Percentiles rank a stretch among this genome's conserved stretches.
Evolutionary conservation across 345 rosid species (phyloP).

Genomic region (Murraya paniculata): DNA sequence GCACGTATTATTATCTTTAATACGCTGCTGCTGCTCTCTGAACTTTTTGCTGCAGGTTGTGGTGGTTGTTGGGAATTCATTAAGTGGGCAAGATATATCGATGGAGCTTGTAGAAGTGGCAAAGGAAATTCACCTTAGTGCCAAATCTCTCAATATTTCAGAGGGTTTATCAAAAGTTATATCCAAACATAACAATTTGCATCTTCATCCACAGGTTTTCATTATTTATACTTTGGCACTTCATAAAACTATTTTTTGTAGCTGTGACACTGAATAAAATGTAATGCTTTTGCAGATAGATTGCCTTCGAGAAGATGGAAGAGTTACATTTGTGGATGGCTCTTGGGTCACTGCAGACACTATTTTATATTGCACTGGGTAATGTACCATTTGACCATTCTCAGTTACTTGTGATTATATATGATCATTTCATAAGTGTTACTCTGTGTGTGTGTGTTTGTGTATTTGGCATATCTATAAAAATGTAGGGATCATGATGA

Average conservation of each 20-base stretch:
- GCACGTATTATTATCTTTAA: neutral
- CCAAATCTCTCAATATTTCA: constrained; percentile 52
- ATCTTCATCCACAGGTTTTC: constrained; percentile 59
- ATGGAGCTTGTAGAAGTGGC: constrained; percentile 83
- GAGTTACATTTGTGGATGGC: constrained; percentile 59
- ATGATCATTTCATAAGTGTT: too few species aligned
- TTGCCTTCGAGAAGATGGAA: constrained; percentile 63
- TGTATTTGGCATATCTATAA: too few species aligned
- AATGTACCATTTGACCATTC: constrained; percentile 14
- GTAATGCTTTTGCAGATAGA: constrained; percentile 46
- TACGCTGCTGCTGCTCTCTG: neutral
- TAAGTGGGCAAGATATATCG: constrained; percentile 90
- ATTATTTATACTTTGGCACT: neutral
- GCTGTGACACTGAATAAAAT: neutral
- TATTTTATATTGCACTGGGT: constrained; percentile 92
- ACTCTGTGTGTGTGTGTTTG: too few species aligned
- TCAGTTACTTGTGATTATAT: neutral
- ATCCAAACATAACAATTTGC: constrained; percentile 56
- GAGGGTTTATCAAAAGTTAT: constrained; percentile 72
- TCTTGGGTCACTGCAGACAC: constrained; percentile 63
- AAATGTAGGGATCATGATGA: too few species aligned
- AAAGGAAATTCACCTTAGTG: constrained; percentile 69
- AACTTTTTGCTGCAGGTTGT: constrained; percentile 44
- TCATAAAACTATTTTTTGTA: neutral
- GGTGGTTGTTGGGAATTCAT: constrained; percentile 76